Base-by-base conservation (phyloP, 1,284 basidiomycete species). In the Erythrobasidium hasegawianum region DNA sequence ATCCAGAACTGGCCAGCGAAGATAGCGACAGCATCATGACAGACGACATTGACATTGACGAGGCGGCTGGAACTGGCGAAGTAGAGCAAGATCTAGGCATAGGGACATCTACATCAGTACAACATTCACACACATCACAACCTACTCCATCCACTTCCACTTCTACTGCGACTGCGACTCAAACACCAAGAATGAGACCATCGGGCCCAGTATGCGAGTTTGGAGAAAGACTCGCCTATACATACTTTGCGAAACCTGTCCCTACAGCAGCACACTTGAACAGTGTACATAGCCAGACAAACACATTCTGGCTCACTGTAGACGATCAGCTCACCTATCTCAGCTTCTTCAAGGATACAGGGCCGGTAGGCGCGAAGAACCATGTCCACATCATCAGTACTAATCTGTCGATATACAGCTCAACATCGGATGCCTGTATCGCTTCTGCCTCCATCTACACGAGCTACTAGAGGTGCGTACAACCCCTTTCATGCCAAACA, bases 261-360 rank as follows among this genome's bases (percentile, higher is more conserved):
- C 71, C 72, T 0, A 29, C 38, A 2, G 50, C 69, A 2, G 69
- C 69, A 0, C 26, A 50, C 16, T 66, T 73, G 41, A 73, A 72
- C 55, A 54, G 40, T 40, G 54, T 33, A 1, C 40, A 61, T 9
- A 54, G 26, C 38, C 45, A 59, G 26, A 64, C 61, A 24, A 59
- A 52, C 40, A 68, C 40, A 57, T 62, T 64, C 54, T 71, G 70
- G 70, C 72, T 75, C 80, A 88, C 87, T 64, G 85, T 95, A 79
- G 91, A 97, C 79, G 87, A 94, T 79, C 87, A 92, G 71, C 84
- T 97, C 59, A 83, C 87, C 70, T 98, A 98, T 80, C 84, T 93
- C 66, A 89, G 89, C 39, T 98, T 98, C 83, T 92, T 88, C 76
- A 86, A 89, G 75, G 93, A 97, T 78, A 91, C 89, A 86, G 95